Conservation (phyloP, 441 rosid genomes). For the Arabidopsis lyrata region DNA sequence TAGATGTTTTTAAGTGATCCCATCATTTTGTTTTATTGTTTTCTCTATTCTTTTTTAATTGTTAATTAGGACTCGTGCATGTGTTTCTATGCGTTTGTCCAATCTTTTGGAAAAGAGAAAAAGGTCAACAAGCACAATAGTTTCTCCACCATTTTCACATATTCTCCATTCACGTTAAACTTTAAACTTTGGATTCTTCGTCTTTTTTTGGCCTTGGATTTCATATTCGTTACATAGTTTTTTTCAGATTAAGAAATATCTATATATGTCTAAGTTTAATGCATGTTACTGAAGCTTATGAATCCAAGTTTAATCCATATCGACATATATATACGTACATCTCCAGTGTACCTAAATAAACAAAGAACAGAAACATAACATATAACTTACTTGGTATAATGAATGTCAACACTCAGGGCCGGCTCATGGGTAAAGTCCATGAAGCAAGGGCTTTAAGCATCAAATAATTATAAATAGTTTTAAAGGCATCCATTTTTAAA, state of each 20-base stretch:
- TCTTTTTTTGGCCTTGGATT: background rate
- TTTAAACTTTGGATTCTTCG: conserved; percentile 13
- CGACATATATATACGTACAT: no score
- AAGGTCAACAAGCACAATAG: conserved; percentile 54
- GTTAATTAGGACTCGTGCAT: conserved; percentile 43
- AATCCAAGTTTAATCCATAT: background rate
- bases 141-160: conserved; percentile 52
- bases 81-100: conserved; percentile 43
- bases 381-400: no score
- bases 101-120: conserved; percentile 38
- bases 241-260: background rate
- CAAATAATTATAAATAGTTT: no score
- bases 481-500: no score
- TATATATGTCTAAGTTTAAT: background rate
- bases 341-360: no score
- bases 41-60: background rate
- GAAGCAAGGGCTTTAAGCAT: no score
- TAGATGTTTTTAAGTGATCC: conserved; percentile 42
- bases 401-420: background rate
- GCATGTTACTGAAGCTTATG: background rate
- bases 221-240: background rate
- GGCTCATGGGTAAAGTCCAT: no score
- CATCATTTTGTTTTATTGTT: conserved; percentile 41
- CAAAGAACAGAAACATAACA: no score
- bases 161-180: conserved; percentile 13